Conservation (phyloP, 2,329 filamentous ascomycete genomes). For the Phialophora verrucosa region DNA sequence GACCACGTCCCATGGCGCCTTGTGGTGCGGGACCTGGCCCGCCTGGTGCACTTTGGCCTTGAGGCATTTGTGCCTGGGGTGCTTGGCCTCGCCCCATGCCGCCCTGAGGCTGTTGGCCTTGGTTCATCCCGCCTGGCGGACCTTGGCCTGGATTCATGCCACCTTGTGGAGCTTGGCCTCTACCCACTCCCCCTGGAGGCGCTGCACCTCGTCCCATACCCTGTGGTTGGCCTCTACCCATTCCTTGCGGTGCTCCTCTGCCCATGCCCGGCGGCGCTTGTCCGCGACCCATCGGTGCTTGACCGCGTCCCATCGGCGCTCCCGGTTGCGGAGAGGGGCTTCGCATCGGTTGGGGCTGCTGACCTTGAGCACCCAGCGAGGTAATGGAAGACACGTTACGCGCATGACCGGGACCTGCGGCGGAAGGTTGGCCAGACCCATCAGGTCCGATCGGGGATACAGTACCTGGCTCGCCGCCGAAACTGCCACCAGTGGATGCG, state of each 20-base stretch:
- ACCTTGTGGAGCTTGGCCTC: neutral
- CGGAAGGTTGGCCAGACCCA: neutral
- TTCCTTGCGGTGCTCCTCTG: conserved; percentile 9
- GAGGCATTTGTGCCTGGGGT: neutral
- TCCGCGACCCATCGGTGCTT: conserved; percentile 4
- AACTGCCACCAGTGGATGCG: conserved; percentile 9
- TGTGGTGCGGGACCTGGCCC: neutral
- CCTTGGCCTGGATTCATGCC: neutral
- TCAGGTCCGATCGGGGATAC: conserved; percentile 4
- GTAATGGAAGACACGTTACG: conserved; percentile 15
- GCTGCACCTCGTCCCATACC: conserved; percentile 9
- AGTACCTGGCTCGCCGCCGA: conserved; percentile 18
- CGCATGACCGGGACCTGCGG: neutral
- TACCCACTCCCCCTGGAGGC: neutral
- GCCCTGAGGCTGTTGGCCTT: conserved; percentile 12
- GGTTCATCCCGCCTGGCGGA: neutral
- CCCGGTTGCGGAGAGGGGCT: conserved; percentile 9
- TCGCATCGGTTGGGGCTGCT: conserved; percentile 11
- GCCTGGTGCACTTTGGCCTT: conserved; percentile 11
- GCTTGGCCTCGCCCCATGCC: conserved; percentile 4
- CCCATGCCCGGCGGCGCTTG: conserved; percentile 7
- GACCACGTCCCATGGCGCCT: neutral
- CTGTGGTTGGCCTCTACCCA: conserved; percentile 12
- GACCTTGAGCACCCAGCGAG: conserved; percentile 5
- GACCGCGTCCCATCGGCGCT: neutral